Evolutionary conservation across 2,329 filamentous ascomycete genomes (phyloP).

Genomic region (Pseudogymnoascus sp.): DNA sequence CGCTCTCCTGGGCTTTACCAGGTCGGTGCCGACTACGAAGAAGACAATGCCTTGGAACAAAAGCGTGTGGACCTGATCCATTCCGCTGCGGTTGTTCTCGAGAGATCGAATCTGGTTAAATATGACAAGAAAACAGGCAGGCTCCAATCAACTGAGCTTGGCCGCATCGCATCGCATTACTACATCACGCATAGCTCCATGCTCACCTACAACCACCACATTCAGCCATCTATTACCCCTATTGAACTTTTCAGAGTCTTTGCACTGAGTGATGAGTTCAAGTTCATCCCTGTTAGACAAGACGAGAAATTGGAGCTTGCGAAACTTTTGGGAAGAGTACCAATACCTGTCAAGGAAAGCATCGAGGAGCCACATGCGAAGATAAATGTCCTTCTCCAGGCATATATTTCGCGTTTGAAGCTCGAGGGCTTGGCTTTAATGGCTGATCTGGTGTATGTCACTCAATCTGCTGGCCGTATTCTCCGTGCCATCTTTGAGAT

Average conservation of each 20-base stretch:
- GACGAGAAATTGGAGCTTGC: slow-evolving; percentile 96
- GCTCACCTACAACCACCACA: slow-evolving; percentile 92
- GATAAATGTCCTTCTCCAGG: slow-evolving; percentile 94
- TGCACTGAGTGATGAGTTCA: slow-evolving; percentile 93
- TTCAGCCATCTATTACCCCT: slow-evolving; percentile 84
- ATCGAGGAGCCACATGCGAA: slow-evolving; percentile 96
- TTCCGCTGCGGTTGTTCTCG: slow-evolving; percentile 79
- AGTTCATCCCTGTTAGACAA: slow-evolving; percentile 94
- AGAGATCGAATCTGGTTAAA: slow-evolving; percentile 82
- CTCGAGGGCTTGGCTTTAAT: slow-evolving; percentile 91
- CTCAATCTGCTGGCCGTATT: slow-evolving; percentile 94
- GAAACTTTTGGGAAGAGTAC: slow-evolving; percentile 81
- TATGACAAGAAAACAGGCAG: slow-evolving; percentile 92
- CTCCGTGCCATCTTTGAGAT: slow-evolving; percentile 95
- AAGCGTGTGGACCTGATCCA: slow-evolving; percentile 97
- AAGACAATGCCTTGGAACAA: slow-evolving; percentile 85
- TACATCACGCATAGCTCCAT: slow-evolving; percentile 96
- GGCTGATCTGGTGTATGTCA: slow-evolving; percentile 98
- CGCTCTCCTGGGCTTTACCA: slow-evolving; percentile 91
- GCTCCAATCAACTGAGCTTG: slow-evolving; percentile 85
- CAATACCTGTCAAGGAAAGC: slow-evolving; percentile 94
- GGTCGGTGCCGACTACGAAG: slow-evolving; percentile 90
- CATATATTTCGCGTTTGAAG: slow-evolving; percentile 90
- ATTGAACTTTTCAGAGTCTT: slow-evolving; percentile 98
- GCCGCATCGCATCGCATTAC: slow-evolving; percentile 94